These are phyloP conservation scores for Fagus crenata DNA, from an alignment of 306 rosid species.

Conservation along the genomic window DNA sequence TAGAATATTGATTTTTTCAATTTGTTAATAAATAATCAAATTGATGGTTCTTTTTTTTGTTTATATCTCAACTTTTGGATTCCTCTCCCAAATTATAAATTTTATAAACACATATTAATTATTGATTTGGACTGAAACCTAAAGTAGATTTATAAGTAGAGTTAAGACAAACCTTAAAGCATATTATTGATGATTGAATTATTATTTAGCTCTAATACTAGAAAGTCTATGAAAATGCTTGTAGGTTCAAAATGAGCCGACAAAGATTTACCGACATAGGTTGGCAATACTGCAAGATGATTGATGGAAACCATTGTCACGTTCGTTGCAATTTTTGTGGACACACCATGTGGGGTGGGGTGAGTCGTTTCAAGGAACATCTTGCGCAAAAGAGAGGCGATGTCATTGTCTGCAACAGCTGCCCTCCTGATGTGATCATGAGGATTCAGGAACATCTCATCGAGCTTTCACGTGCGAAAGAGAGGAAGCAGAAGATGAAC, in stretches of 20 bases:
- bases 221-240: no score
- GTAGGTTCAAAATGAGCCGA: background rate
- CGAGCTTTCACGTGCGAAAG: background rate
- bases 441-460: conserved; percentile 8
- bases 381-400: conserved; percentile 20
- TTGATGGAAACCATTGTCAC: conserved; percentile 5
- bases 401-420: background rate
- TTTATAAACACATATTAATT: no score
- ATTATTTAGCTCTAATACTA: no score
- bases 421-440: background rate
- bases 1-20: no score
- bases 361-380: conserved; percentile 18
- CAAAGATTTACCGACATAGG: background rate
- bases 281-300: conserved; percentile 10
- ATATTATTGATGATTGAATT: no score
- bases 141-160: no score
- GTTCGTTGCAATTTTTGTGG: conserved; percentile 14
- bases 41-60: no score
- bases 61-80: no score
- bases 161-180: no score
- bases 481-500: background rate
- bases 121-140: no score
- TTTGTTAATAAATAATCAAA: no score
- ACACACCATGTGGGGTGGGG: conserved; percentile 23
- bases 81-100: no score